Percentiles rank a stretch among this genome's conserved stretches.
Conservation (phyloP, 139 green algal genomes). For the Nannochloris sp. region DNA sequence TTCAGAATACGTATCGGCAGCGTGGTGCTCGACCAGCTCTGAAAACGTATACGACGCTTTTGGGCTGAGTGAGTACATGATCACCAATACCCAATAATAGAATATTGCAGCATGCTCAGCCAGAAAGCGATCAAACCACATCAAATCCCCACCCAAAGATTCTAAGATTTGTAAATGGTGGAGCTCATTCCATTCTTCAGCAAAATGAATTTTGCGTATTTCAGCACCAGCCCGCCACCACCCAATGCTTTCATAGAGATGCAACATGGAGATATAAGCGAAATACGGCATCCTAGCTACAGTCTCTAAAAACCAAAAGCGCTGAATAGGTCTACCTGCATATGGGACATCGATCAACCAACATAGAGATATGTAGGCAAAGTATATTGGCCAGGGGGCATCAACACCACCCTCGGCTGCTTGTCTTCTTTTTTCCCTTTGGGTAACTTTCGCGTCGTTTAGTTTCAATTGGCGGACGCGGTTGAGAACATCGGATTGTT, state of each 20-base stretch:
- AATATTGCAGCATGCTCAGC: constrained; percentile 76
- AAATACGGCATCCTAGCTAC: constrained; percentile 97
- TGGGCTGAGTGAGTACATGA: constrained; percentile 70
- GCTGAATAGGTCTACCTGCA: constrained; percentile 63
- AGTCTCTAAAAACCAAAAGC: constrained; percentile 91
- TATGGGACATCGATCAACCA: constrained; percentile 66
- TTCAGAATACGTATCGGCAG: constrained; percentile 81
- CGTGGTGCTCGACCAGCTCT: constrained; percentile 79
- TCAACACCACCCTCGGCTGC: not conserved
- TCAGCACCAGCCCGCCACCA: constrained; percentile 79
- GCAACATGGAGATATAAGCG: constrained; percentile 89
- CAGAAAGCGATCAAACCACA: constrained; percentile 87
- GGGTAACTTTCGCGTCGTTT: constrained; percentile 65
- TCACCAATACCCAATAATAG: constrained; percentile 85
- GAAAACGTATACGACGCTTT: constrained; percentile 88
- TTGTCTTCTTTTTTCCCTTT: constrained; percentile 57
- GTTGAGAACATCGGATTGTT: constrained; percentile 25
- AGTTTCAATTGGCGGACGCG: constrained; percentile 57
- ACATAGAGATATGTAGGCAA: constrained; percentile 64
- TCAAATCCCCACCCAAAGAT: constrained; percentile 81
- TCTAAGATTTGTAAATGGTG: constrained; percentile 95
- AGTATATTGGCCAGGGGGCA: constrained; percentile 32
- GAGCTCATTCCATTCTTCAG: constrained; percentile 94
- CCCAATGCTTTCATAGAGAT: constrained; percentile 86
- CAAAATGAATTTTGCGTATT: constrained; percentile 83